Conservation (phyloP, 306 rosid genomes). For the Glycyrrhiza uralensis region DNA sequence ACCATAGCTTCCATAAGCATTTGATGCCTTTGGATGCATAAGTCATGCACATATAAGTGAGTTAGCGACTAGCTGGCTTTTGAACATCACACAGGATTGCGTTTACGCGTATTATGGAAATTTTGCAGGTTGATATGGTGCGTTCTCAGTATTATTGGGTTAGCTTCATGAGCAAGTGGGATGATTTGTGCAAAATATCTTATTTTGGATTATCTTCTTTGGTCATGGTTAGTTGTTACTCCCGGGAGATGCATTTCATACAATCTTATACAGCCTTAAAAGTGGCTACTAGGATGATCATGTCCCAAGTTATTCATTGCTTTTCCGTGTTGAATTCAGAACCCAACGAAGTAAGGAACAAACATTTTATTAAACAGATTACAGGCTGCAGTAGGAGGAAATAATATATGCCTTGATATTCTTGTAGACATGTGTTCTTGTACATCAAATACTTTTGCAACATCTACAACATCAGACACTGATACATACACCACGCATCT, state of each 20-base stretch:
- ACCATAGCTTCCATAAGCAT: neutral
- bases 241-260: neutral
- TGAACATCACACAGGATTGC: neutral
- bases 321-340: neutral
- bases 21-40: neutral
- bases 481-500: neutral
- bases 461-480: neutral
- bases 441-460: neutral
- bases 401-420: neutral
- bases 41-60: neutral
- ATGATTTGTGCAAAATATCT: neutral
- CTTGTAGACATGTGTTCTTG: neutral
- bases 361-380: neutral
- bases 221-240: neutral
- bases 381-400: neutral
- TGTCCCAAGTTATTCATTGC: neutral
- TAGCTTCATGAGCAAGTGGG: slow-evolving; percentile 12
- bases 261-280: neutral
- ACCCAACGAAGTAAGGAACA: neutral
- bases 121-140: neutral
- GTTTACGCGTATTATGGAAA: neutral
- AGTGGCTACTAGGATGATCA: neutral
- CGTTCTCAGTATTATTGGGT: neutral
- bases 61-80: neutral
- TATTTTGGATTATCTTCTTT: neutral